A percentile compares a stretch with the other conserved stretches of the same genome.
Conservation (phyloP, 2,329 filamentous ascomycete species). For the Trichoderma gracile region DNA sequence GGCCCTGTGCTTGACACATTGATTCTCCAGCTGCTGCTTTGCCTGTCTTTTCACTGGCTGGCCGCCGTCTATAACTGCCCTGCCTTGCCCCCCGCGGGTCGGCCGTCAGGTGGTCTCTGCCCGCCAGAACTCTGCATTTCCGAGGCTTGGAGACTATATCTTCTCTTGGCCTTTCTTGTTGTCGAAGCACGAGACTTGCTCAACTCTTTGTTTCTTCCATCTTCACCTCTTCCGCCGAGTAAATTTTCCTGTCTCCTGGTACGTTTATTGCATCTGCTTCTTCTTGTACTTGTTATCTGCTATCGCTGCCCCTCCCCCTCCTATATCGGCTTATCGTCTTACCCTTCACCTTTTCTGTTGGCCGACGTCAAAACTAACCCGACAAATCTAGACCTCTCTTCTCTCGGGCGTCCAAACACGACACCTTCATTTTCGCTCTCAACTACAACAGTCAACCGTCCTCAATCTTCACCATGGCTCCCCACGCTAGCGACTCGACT, state of each 20-base stretch:
- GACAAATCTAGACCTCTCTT: background rate
- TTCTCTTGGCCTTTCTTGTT: no score
- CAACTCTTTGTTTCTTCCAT: background rate
- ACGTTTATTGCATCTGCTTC: background rate
- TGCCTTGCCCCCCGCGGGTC: slow-evolving; percentile 1
- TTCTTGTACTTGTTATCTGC: background rate
- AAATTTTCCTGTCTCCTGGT: background rate
- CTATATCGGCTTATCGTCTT: slow-evolving; percentile 7
- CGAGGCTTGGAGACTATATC: no score
- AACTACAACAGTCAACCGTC: background rate
- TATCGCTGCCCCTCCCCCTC: slow-evolving; percentile 21
- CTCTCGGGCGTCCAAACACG: background rate
- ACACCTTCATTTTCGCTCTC: background rate
- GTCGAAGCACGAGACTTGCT: background rate
- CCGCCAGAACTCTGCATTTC: background rate
- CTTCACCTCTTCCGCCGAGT: background rate
- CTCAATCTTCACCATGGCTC: slow-evolving; percentile 51
- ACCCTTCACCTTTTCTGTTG: background rate
- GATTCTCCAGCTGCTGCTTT: background rate
- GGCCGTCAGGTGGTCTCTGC: slow-evolving; percentile 14
- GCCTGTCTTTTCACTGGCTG: background rate
- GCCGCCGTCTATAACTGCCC: slow-evolving; percentile 20
- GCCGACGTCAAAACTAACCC: slow-evolving; percentile 3
- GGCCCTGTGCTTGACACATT: slow-evolving; percentile 20
- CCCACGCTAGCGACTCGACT: slow-evolving; percentile 53